Evolutionary conservation across 108 stramenopile genomes (phyloP), one percentile per base, ranked within the genome.

Genomic region (Cyclotella sp.): DNA sequence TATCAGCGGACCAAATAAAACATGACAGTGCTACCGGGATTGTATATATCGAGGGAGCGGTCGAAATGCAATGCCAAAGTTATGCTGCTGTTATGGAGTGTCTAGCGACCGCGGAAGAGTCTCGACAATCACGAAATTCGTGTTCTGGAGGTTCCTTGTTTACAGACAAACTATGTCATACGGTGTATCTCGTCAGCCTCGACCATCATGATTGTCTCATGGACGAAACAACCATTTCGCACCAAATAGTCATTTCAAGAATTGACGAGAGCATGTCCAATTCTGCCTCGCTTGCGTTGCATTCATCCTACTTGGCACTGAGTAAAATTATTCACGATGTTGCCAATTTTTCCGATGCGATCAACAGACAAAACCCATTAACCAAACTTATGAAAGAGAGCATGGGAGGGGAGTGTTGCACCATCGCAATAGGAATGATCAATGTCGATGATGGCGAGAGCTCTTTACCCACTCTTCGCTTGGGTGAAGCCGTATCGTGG

Each of bases 401-500:
- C 21, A 70, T 70, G 19, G 70, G 70, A 45, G 70, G 70, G 40
- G 43, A 70, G 42, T 70, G 70, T 21, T 58, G 70, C 41, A 70
- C 70, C 22, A 24, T 70, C 5, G 70, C 57, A 22, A 15, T 70
- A 22, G 70, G 70, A 14, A 70, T 55, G 28, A 41, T 58, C 18
- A 43, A 70, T 19, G 40, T 27, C 27, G 52, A 43, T 22, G 42
- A 70, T 30, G 41, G 42, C 21, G 41, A 42, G 15, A 51, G 27
- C 26, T 40, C 54, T 70, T 70, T 70, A 22, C 70, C 70, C 1
- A 70, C 70, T 24, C 40, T 70, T 24, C 70, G 70, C 26, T 70
- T 70, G 26, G 70, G 70, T 7, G 55, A 70, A 58, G 70, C 70
- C 14, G 43, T 70, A 26, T 70, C 70, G 16, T 70, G 70, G 70